Evolutionary conservation across 768 basidiomycete genomes (phyloP).

Genomic region (Mycena maculata): DNA sequence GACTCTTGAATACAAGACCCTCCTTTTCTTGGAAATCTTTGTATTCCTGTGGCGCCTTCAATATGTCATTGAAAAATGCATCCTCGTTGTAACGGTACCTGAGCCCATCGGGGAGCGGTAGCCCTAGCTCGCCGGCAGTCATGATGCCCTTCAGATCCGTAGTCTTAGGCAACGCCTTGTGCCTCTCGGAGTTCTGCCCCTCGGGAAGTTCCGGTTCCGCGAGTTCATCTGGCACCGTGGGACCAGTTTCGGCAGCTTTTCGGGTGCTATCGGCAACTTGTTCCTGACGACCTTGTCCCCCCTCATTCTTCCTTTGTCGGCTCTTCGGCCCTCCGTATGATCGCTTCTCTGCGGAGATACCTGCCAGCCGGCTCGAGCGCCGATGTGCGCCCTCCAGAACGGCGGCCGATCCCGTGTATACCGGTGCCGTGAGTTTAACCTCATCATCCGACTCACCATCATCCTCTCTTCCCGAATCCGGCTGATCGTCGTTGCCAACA

Average conservation of each 20-base stretch:
- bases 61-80: conserved; percentile 42
- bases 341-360: neutral
- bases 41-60: conserved; percentile 36
- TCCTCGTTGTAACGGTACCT: conserved; percentile 17
- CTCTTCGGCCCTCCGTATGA: conserved; percentile 6
- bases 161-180: neutral
- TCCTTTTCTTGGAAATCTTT: conserved; percentile 42
- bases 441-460: conserved; percentile 3
- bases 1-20: conserved; percentile 37
- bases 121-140: conserved; percentile 3
- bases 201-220: too few species aligned
- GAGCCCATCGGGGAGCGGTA: conserved; percentile 1
- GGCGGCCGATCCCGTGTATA: conserved; percentile 23
- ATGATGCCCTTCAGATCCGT: neutral
- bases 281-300: neutral
- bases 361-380: neutral
- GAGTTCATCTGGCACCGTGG: neutral
- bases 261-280: neutral
- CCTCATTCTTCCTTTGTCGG: neutral
- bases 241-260: too few species aligned
- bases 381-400: conserved; percentile 26
- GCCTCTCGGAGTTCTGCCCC: neutral
- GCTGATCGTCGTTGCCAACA: neutral
- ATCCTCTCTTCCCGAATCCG: too few species aligned
- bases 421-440: conserved; percentile 18